phyloP scores from a whole-genome alignment of 2,329 filamentous ascomycete species.

The Arthroderma sp. region DNA sequence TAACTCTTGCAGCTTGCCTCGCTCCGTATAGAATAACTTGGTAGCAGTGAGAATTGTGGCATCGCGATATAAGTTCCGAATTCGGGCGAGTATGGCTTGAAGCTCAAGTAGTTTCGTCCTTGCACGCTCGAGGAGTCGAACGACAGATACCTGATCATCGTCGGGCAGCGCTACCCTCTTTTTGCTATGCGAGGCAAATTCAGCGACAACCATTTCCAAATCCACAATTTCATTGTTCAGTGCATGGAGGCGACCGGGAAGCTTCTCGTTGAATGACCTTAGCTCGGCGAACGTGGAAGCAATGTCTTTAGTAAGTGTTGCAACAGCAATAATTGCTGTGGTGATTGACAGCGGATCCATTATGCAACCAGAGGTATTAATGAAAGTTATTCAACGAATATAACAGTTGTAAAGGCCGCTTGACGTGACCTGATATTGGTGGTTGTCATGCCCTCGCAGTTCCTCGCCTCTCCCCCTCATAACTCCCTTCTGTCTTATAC shows the following conservation, averaged over 20 bases:
- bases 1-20: slow-evolving; percentile 14
- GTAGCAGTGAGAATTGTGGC: background rate
- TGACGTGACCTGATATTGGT: too few species aligned
- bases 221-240: slow-evolving; percentile 21
- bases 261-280: slow-evolving; percentile 13
- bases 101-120: slow-evolving; percentile 16
- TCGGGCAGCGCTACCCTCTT: slow-evolving; percentile 5
- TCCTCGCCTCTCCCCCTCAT: too few species aligned
- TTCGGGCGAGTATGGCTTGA: slow-evolving; percentile 12
- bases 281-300: slow-evolving; percentile 15
- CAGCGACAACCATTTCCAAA: slow-evolving; percentile 17
- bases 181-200: background rate
- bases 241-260: slow-evolving; percentile 19
- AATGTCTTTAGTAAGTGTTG: slow-evolving; percentile 14
- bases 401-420: too few species aligned
- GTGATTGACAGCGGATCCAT: slow-evolving; percentile 18
- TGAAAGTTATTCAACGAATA: too few species aligned
- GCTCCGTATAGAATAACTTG: slow-evolving; percentile 9
- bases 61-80: slow-evolving; percentile 5
- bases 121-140: slow-evolving; percentile 16
- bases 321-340: slow-evolving; percentile 15
- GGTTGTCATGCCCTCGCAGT: too few species aligned
- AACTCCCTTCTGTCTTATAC: too few species aligned
- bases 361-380: background rate
- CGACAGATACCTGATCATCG: slow-evolving; percentile 6